A percentile compares a stretch with the other conserved stretches of the same genome.
phyloP scores from a whole-genome alignment of 306 rosid genomes.

The Gleditsia sinensis region DNA sequence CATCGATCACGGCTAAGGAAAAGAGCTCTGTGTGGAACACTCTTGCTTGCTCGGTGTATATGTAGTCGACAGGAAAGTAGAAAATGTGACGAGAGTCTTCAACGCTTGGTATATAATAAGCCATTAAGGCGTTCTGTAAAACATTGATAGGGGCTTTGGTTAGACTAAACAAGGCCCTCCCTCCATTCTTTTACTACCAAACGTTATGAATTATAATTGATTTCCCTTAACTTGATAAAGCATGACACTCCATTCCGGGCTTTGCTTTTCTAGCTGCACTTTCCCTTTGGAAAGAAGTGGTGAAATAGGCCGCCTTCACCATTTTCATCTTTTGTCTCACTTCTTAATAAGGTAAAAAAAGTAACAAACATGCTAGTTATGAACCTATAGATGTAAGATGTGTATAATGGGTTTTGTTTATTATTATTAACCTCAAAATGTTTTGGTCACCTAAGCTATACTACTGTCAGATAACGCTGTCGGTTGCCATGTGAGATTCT shows the following conservation, averaged over 20 bases:
- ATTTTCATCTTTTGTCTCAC: too few species aligned
- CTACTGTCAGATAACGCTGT: neutral
- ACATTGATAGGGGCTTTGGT: constrained; percentile 13
- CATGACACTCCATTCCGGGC: neutral
- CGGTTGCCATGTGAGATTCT: constrained; percentile 1
- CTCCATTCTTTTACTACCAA: constrained; percentile 13
- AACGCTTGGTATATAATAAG: constrained; percentile 21
- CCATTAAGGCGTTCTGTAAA: too few species aligned
- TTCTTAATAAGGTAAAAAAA: too few species aligned
- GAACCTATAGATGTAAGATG: too few species aligned
- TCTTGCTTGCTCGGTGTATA: too few species aligned
- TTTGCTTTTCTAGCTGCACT: neutral
- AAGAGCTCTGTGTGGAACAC: constrained; percentile 31
- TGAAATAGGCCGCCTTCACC: too few species aligned
- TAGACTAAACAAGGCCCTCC: constrained; percentile 23
- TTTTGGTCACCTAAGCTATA: neutral
- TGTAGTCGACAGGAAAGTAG: constrained; percentile 27
- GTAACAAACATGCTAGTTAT: neutral
- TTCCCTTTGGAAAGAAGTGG: neutral
- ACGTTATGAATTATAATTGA: constrained; percentile 19
- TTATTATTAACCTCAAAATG: neutral
- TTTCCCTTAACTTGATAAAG: neutral
- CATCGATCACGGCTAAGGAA: constrained; percentile 44
- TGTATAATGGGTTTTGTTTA: too few species aligned
- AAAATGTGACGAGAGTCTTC: constrained; percentile 2